Evolutionary conservation across 768 basidiomycete species (phyloP).

Genomic region (Russula emetica): DNA sequence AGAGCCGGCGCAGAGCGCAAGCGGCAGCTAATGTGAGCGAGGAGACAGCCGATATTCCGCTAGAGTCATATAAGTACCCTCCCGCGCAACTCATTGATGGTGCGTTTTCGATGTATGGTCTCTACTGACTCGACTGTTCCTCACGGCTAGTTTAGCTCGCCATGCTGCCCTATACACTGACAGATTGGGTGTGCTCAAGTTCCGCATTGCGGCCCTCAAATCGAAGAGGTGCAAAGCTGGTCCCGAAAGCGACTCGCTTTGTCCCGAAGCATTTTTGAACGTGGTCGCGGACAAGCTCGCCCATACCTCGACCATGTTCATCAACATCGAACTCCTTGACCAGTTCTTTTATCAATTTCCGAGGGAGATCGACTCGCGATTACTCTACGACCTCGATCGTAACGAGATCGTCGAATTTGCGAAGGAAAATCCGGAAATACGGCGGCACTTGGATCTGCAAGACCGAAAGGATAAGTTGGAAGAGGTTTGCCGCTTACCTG

Average conservation of each 20-base stretch:
- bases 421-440: slow-evolving; percentile 87
- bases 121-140: not conserved
- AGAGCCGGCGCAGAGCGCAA: slow-evolving; percentile 45
- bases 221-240: slow-evolving; percentile 86
- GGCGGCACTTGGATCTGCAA: slow-evolving; percentile 86
- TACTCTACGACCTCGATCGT: slow-evolving; percentile 91
- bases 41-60: slow-evolving; percentile 37
- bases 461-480: slow-evolving; percentile 97
- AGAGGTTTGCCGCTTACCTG: slow-evolving; percentile 50
- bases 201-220: slow-evolving; percentile 80
- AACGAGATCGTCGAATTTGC: slow-evolving; percentile 89
- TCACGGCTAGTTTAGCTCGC: slow-evolving; percentile 53
- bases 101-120: slow-evolving; percentile 37
- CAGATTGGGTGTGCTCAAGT: slow-evolving; percentile 74
- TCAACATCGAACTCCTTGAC: slow-evolving; percentile 96
- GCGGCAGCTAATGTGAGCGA: slow-evolving; percentile 35
- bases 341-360: slow-evolving; percentile 99
- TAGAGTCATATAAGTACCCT: slow-evolving; percentile 78
- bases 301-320: slow-evolving; percentile 95
- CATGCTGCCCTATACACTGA: slow-evolving; percentile 88
- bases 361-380: slow-evolving; percentile 90
- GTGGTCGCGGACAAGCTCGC: slow-evolving; percentile 97
- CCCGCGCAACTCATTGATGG: slow-evolving; percentile 91
- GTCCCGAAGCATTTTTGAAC: slow-evolving; percentile 95
- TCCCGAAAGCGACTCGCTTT: slow-evolving; percentile 83